Evolutionary conservation across 1,139 yeast species (phyloP), one percentile per base, ranked within the genome.

Genomic region (Hanseniaspora sp.): DNA sequence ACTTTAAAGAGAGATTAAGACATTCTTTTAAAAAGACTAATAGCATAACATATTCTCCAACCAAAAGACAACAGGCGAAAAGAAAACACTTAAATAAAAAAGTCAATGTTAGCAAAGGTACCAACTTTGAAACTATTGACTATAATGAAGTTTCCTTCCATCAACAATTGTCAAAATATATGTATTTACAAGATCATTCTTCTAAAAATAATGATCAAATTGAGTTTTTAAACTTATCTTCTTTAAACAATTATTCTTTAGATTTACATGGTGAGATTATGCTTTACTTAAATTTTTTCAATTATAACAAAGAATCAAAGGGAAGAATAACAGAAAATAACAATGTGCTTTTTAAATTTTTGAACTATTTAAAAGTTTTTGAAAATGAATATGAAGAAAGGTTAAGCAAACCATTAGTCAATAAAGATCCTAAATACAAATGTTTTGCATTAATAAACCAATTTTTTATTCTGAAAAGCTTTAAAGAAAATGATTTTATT

Each of bases 191-290:
- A n/a, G 48, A 51, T 1, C 33, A 39, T 15, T 43, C 53, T 2
- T 37, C 39, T 5, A 29, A 28, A 3, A 13, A 51, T 15, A 43
- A 44, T 18, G 53, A 51, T 31, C 53, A 51, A 11, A 7, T 44
- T 30, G 53, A 51, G 28, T 51, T 51, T 37, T 11, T 51, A 1
- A 30, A 35, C 8, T 18, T 46, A 8, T 17, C 41, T 13, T 28
- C 40, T 38, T 7, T 44, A 8, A 46, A 44, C 34, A 51, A 51
- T 41, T 44, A 44, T 39, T 51, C 53, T 4, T 6, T 51, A 6
- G 46, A 51, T 23, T 5, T 51, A 8, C 37, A 51, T n/a, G 53
- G 53, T 7, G 53, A 51, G 31, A 30, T 44, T n/a, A 12, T 51
- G 17, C 43, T 51, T 38, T 51, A 51, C 11, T 23, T 51, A 12